Base-by-base conservation (phyloP, 2,329 filamentous ascomycete species). In the Polychaeton citri region DNA sequence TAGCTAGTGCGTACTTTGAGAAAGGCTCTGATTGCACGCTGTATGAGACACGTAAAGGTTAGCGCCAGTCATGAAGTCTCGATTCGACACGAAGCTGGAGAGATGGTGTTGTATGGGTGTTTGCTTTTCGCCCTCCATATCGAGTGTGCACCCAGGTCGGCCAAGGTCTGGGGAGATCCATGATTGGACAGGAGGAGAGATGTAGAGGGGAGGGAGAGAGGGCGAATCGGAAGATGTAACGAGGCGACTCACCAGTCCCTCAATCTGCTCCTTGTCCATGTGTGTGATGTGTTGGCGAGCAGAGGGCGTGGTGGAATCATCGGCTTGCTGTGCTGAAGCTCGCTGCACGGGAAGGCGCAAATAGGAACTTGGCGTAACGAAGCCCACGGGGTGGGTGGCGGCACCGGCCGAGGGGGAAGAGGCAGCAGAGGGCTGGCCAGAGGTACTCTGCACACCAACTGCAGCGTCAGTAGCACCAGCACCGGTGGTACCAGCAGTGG, bases 1-100 rank as follows among this genome's bases (percentile, higher is more conserved):
- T 98, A 98, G 60, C 87, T 95, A 21, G 85, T 96, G 55, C 90
- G 81, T 49, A 92, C 81, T 62, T 87, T 93, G 57, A 98, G 77
- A 64, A 98, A 98, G 51, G 94, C 83, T 61, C 90, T 82, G 52
- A 96, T 87, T 44, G 82, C 80, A 67, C 79, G 79, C 87, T 93
- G 62, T 46, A 50, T 35, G 42, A 24, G 24, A 15, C 24, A 28
- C 15, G 24, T 28, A 28, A 28, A 15, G 24, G 24, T 28, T 28
- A 4, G 24, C 24, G 12, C 7, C 24, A 15, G 7, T 7, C 12
- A n/a, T n/a, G n/a, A n/a, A n/a, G n/a, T n/a, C n/a, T n/a, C n/a
- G n/a, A n/a, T n/a, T n/a, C n/a, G n/a, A n/a, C n/a, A n/a, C n/a
- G n/a, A n/a, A n/a, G n/a, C n/a, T n/a, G n/a, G n/a, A n/a, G n/a